A percentile compares a stretch with the other conserved stretches of the same genome.
These are phyloP conservation scores for Urtica urens DNA, from an alignment of 306 rosid species.

Conservation along the genomic window DNA sequence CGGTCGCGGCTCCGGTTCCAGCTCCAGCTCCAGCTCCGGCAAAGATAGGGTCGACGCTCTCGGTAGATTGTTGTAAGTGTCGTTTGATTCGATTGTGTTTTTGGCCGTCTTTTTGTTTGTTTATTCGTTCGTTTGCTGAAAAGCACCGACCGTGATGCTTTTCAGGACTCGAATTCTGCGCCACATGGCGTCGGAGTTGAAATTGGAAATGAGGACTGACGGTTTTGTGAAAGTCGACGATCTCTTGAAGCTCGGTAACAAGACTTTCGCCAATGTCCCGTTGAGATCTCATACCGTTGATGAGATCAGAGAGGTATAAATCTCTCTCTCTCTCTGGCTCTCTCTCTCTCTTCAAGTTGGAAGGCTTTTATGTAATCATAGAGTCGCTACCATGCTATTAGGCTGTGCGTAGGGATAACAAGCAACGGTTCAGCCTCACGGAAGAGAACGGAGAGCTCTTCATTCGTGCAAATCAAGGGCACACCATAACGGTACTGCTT, in stretches of 20 bases:
- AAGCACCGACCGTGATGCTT: too few relatives aligned
- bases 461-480: constrained; percentile 94
- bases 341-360: not conserved
- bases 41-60: constrained; percentile 85
- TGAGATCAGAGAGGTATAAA: constrained; percentile 84
- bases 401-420: constrained; percentile 81
- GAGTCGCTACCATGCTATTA: constrained; percentile 12
- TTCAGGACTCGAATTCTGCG: constrained; percentile 78
- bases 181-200: constrained; percentile 77
- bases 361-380: too few relatives aligned
- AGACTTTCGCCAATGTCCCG: constrained; percentile 74
- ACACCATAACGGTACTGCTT: constrained; percentile 45
- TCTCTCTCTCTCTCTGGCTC: not conserved
- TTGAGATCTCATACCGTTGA: constrained; percentile 62
- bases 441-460: constrained; percentile 75
- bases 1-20: constrained; percentile 31
- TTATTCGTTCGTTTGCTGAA: not conserved
- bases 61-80: constrained; percentile 85
- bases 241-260: constrained; percentile 53
- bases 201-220: constrained; percentile 59
- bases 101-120: not conserved
- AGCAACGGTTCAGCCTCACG: constrained; percentile 75
- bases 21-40: constrained; percentile 34
- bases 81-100: not conserved
- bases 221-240: constrained; percentile 76